Evolutionary conservation across 2,329 filamentous ascomycete genomes (phyloP).

Genomic region (Pezicula radicicola): DNA sequence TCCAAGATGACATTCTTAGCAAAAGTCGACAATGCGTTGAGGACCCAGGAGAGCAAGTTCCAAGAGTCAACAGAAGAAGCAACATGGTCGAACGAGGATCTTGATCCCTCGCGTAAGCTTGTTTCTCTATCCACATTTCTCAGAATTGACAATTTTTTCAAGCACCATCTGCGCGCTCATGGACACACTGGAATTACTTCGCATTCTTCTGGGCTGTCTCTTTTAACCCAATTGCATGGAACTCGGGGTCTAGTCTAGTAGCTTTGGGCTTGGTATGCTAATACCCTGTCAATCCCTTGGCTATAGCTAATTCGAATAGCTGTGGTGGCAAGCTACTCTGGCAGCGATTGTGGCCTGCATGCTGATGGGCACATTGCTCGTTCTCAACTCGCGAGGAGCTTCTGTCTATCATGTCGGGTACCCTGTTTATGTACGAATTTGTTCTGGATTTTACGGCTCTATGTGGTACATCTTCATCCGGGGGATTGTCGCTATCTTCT

Average conservation of each 20-base stretch:
- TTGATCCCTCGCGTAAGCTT: constrained; percentile 3
- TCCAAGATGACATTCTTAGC: neutral
- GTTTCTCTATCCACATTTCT: neutral
- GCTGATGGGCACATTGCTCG: neutral
- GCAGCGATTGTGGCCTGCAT: constrained; percentile 2
- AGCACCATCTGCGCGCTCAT: neutral
- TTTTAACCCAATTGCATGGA: constrained; percentile 40
- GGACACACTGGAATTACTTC: constrained; percentile 3
- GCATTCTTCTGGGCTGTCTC: constrained; percentile 5
- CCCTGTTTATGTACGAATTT: constrained; percentile 7
- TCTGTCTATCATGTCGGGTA: constrained; percentile 4
- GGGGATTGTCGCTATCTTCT: constrained; percentile 40
- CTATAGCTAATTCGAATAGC: neutral
- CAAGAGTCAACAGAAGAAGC: neutral
- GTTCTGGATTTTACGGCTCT: constrained; percentile 40
- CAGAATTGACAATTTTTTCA: neutral
- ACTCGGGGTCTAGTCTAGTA: constrained; percentile 43
- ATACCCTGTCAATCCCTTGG: neutral
- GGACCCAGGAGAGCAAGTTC: neutral
- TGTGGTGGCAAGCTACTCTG: constrained; percentile 3
- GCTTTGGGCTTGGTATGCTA: constrained; percentile 39
- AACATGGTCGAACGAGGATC: constrained; percentile 3
- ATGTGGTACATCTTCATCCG: constrained; percentile 31
- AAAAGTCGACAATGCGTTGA: neutral
- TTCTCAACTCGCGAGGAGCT: constrained; percentile 2